Evolutionary conservation across 2,329 filamentous ascomycete genomes (phyloP), one percentile per base, ranked within the genome.

Genomic region (Colletotrichum tabaci): DNA sequence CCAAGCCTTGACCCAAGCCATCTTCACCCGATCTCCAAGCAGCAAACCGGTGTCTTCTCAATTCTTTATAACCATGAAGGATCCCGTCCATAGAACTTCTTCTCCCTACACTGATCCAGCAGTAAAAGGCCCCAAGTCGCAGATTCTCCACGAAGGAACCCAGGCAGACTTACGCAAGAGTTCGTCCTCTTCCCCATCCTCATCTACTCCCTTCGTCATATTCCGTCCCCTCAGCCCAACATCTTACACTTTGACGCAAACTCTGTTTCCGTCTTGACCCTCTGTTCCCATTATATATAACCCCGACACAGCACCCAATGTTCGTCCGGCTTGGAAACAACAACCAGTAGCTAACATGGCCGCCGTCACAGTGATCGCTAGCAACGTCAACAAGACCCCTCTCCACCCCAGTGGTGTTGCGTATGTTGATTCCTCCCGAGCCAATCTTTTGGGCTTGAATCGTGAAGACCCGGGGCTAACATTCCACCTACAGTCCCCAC

Each of bases 381-480:
- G 83, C 79, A 88, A 86, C 81, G 89, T 98, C 80, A 98, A 98
- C 91, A 96, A 95, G 88, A 98, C 95, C 79, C 90, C 90, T 79
- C 92, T 98, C 77, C 95, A 98, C 89, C 95, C 95, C 74, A 87
- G 91, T 82, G 95, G 95, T 91, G 93, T 98, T 77, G 88, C 93
- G 94, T 97, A 90, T 84, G 94, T 92, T n/a, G 30, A 4, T 18
- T 23, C 56, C 49, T 23, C 44, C 5, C 10, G 4, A 3, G 18
- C 13, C 40, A 23, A 46, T 18, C 10, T 4, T 21, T 10, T n/a
- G n/a, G 16, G 46, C 56, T 5, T 9, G 52, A 9, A 9, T 1
- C 6, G 12, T 13, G 3, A 16, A 49, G 12, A n/a, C 18, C 1
- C 7, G 12, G 2, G n/a, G 15, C 55, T 66, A 62, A 63, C 44